Evolutionary conservation across 1,284 basidiomycete species (phyloP).

Genomic region (Albatrellus sp.): DNA sequence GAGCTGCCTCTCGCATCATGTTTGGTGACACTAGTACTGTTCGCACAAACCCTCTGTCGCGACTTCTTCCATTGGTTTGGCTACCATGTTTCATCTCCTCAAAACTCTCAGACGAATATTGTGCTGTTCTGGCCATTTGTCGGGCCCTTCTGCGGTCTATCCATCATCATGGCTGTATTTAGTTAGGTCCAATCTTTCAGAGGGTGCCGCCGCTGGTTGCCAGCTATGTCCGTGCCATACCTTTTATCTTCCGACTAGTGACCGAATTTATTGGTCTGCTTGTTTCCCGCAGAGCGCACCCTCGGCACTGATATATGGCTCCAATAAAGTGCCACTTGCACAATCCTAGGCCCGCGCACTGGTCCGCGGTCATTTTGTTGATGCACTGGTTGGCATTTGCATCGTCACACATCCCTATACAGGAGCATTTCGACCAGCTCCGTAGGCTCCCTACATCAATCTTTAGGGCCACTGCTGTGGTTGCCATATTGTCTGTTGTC

Average conservation of each 20-base stretch:
- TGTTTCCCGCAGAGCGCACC: slow-evolving; percentile 34
- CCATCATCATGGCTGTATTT: slow-evolving; percentile 43
- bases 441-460: slow-evolving; percentile 47
- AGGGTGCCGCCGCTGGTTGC: slow-evolving; percentile 37
- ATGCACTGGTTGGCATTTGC: slow-evolving; percentile 37
- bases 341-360: slow-evolving; percentile 50
- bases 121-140: slow-evolving; percentile 33
- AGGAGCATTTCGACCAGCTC: slow-evolving; percentile 28
- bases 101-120: slow-evolving; percentile 26
- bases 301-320: slow-evolving; percentile 46
- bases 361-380: slow-evolving; percentile 43
- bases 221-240: slow-evolving; percentile 28
- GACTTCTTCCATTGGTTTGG: slow-evolving; percentile 30
- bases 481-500: too few species aligned
- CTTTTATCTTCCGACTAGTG: not conserved
- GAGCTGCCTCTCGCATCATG: too few species aligned
- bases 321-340: slow-evolving; percentile 44
- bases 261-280: not conserved
- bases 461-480: slow-evolving; percentile 34
- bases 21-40: not conserved
- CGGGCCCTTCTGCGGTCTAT: slow-evolving; percentile 43
- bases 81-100: slow-evolving; percentile 25
- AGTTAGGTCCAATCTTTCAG: slow-evolving; percentile 34
- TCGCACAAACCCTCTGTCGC: not conserved
- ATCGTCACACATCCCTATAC: slow-evolving; percentile 30